A percentile compares a stretch with the other conserved stretches of the same genome.
Conservation (phyloP, 2,329 filamentous ascomycete species). For the Tolypocladium ovalisporum region DNA sequence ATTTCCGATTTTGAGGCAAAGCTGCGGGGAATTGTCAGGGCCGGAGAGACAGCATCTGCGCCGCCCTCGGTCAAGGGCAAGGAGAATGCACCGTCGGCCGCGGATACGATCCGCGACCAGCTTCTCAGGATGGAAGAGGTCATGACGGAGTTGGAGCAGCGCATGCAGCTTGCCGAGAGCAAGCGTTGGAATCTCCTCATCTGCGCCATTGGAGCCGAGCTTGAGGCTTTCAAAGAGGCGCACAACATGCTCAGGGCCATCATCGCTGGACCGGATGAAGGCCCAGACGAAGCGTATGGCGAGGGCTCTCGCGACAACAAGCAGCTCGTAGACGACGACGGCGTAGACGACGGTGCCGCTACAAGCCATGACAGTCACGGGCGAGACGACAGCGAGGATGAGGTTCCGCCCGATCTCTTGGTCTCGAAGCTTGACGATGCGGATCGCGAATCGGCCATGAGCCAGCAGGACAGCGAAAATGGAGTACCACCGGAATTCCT, state of each 20-base stretch:
- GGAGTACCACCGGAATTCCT: conserved; percentile 43
- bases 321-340: not conserved
- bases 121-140: conserved; percentile 46
- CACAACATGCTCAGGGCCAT: conserved; percentile 38
- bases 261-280: not conserved
- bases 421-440: conserved; percentile 18
- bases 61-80: conserved; percentile 15
- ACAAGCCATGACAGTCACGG: not conserved
- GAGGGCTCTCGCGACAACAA: not conserved
- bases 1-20: conserved; percentile 55
- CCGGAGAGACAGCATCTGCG: conserved; percentile 6
- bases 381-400: conserved; percentile 10
- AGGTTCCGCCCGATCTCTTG: conserved; percentile 14
- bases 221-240: conserved; percentile 55
- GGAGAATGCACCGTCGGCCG: conserved; percentile 17
- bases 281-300: conserved; percentile 1
- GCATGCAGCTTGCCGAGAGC: conserved; percentile 43
- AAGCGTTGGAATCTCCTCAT: conserved; percentile 65
- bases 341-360: not conserved
- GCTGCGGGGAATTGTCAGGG: conserved; percentile 45
- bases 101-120: conserved; percentile 32
- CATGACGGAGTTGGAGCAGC: conserved; percentile 42
- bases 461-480: conserved; percentile 28
- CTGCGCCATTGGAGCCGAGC: conserved; percentile 63
- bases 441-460: conserved; percentile 6